A percentile compares a stretch with the other conserved stretches of the same genome.
phyloP scores from a whole-genome alignment of 768 basidiomycete genomes.

The Strobilomyces echinocephalus region DNA sequence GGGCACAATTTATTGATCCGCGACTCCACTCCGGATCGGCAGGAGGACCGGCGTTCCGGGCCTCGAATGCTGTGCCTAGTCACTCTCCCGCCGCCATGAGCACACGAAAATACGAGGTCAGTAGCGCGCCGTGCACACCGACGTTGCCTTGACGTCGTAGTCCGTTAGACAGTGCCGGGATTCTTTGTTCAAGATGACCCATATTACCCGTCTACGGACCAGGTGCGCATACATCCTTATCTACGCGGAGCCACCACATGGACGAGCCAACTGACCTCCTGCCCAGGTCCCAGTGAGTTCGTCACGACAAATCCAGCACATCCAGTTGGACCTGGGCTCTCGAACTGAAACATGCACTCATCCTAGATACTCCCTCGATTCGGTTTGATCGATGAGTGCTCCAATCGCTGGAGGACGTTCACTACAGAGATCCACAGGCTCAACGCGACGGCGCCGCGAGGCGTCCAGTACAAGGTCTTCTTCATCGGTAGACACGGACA shows the following conservation, averaged over 20 bases:
- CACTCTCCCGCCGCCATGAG: neutral
- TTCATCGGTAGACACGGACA: slow-evolving; percentile 65
- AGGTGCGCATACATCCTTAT: neutral
- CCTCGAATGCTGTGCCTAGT: neutral
- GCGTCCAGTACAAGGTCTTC: slow-evolving; percentile 44
- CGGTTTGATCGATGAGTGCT: slow-evolving; percentile 18
- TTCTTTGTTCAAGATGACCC: neutral
- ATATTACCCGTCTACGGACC: neutral
- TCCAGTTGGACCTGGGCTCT: neutral
- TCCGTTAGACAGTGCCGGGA: neutral
- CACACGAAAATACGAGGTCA: slow-evolving; percentile 2
- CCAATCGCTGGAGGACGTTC: slow-evolving; percentile 47
- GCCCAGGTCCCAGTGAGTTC: neutral
- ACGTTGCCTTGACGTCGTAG: neutral
- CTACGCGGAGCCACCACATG: neutral
- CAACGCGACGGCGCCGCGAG: neutral
- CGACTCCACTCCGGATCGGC: too few species aligned
- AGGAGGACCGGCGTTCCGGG: too few species aligned
- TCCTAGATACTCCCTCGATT: slow-evolving; percentile 4
- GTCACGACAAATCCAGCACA: neutral
- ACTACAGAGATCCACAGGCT: slow-evolving; percentile 35
- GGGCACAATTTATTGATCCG: too few species aligned
- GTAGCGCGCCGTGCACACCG: neutral
- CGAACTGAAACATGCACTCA: too few species aligned
- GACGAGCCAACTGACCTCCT: neutral